phyloP scores from a whole-genome alignment of 2,329 filamentous ascomycete genomes.

The Botryotinia convoluta region DNA sequence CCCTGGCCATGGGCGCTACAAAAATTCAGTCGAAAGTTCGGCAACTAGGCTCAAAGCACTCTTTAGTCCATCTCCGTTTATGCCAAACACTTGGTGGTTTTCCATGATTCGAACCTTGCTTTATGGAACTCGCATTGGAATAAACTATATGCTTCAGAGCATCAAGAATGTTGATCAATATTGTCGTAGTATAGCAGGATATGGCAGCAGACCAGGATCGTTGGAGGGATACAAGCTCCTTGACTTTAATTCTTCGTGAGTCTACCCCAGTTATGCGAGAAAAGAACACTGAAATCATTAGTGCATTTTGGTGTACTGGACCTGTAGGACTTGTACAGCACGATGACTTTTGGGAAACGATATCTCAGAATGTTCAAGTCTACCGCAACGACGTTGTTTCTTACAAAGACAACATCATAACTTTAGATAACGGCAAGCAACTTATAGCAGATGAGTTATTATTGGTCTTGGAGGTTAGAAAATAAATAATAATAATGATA shows the following conservation, averaged over 20 bases:
- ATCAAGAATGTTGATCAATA: not conserved
- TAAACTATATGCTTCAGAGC: slow-evolving; percentile 8
- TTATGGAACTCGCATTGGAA: not conserved
- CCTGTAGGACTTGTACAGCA: slow-evolving; percentile 35
- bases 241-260: slow-evolving; percentile 15
- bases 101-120: not conserved
- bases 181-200: not conserved
- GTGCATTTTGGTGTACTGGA: slow-evolving; percentile 33
- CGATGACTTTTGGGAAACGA: slow-evolving; percentile 33
- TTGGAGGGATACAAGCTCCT: not conserved
- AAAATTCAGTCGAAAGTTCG: slow-evolving; percentile 22
- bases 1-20: slow-evolving; percentile 5
- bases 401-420: not conserved
- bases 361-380: slow-evolving; percentile 28
- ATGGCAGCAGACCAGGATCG: not conserved
- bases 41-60: slow-evolving; percentile 7
- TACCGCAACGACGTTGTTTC: slow-evolving; percentile 23
- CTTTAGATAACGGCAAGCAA: not conserved
- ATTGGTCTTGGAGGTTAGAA: no score
- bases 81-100: slow-evolving; percentile 3
- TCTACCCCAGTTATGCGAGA: not conserved
- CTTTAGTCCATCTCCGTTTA: slow-evolving; percentile 14
- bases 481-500: no score
- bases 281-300: not conserved
- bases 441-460: not conserved